These are phyloP conservation scores for Cyclotella choctawhatcheeana DNA, from an alignment of 108 stramenopile species.

Conservation along the genomic window DNA sequence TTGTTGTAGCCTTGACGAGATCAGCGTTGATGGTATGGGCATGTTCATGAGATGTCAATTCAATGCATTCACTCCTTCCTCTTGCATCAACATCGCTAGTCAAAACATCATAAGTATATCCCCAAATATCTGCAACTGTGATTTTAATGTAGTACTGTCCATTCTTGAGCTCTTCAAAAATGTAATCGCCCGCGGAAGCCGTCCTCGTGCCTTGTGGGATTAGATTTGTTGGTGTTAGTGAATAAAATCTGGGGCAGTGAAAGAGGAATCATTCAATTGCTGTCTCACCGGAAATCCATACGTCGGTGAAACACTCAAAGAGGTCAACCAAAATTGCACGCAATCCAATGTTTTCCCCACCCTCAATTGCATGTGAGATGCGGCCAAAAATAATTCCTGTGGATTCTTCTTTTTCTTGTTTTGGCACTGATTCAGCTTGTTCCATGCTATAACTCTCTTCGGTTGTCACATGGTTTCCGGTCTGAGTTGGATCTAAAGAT, in stretches of 20 bases:
- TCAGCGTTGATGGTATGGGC: conserved; percentile 24
- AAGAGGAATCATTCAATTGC: too few species aligned
- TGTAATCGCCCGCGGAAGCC: conserved; percentile 35
- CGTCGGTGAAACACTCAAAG: conserved; percentile 19
- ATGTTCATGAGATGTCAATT: conserved; percentile 19
- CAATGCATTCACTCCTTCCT: conserved; percentile 33
- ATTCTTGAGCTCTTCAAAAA: conserved; percentile 29
- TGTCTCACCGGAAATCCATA: too few species aligned
- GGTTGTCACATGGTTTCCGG: not conserved
- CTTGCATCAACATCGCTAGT: conserved; percentile 22
- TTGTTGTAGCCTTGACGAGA: conserved; percentile 14
- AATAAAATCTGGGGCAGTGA: too few species aligned
- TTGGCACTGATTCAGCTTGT: not conserved
- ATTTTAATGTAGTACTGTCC: conserved; percentile 33
- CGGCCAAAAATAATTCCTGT: conserved; percentile 28
- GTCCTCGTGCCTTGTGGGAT: conserved; percentile 32
- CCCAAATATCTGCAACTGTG: conserved; percentile 5
- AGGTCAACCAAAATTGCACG: conserved; percentile 43
- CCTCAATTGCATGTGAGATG: conserved; percentile 25
- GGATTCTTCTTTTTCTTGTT: not conserved
- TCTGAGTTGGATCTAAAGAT: too few species aligned
- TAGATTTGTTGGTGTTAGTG: too few species aligned
- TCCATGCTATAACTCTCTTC: not conserved
- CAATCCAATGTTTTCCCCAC: conserved; percentile 29
- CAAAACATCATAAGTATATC: conserved; percentile 2